These are phyloP conservation scores for Phytophthora rubi DNA, from an alignment of 352 stramenopile species.

Conservation along the genomic window DNA sequence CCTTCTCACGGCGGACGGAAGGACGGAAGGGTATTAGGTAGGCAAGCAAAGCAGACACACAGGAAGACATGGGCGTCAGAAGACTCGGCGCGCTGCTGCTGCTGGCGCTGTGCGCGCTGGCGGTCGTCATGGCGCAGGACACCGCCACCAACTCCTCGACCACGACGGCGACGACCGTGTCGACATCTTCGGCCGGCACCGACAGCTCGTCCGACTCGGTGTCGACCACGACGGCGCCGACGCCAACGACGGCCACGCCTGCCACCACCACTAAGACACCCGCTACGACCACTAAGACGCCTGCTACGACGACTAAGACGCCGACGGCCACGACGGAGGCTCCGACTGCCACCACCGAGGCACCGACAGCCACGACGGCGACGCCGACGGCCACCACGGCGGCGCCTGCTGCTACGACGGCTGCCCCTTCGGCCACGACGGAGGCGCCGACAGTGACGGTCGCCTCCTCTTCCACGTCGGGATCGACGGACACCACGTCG, in stretches of 20 bases:
- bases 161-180: neutral
- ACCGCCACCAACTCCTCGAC: constrained; percentile 28
- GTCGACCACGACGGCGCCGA: constrained; percentile 28
- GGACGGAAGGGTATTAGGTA: constrained; percentile 9
- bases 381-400: constrained; percentile 9
- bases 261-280: constrained; percentile 22
- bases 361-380: constrained; percentile 16
- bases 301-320: constrained; percentile 27
- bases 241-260: constrained; percentile 29
- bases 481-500: constrained; percentile 30
- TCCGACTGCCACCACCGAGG: constrained; percentile 25
- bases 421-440: constrained; percentile 22
- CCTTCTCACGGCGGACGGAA: neutral
- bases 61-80: constrained; percentile 27
- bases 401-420: constrained; percentile 21
- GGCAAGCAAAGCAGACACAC: constrained; percentile 1
- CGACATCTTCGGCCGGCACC: constrained; percentile 21
- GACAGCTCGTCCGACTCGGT: constrained; percentile 31
- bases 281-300: constrained; percentile 23
- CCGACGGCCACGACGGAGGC: constrained; percentile 20
- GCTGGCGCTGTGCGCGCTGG: constrained; percentile 31
- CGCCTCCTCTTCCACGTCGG: constrained; percentile 19
- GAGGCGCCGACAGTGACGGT: constrained; percentile 9
- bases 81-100: constrained; percentile 25
- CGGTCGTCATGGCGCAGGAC: constrained; percentile 29